Evolutionary conservation across 1,284 basidiomycete genomes (phyloP), one percentile per base, ranked within the genome.

Genomic region (Xerocomus nothofagi): DNA sequence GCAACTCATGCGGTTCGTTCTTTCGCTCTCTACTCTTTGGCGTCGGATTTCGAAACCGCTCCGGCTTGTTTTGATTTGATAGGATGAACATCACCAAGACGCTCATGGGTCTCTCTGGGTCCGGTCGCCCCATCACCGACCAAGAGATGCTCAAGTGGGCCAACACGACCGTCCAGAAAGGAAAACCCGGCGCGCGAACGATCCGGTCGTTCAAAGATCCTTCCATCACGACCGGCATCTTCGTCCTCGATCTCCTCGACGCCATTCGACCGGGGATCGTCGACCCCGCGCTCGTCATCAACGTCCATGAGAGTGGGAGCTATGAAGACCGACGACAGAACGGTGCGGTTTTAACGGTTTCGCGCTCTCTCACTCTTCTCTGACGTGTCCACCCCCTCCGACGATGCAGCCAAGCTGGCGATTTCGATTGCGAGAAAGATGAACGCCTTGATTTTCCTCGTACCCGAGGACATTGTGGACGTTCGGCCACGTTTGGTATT

Each of bases 371-470:
- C 17, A 31, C n/a, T 8, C 3, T 11, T 12, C 31, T 4, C 4
- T 32, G 38, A 45, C 33, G 9, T 6, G 8, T 10, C 26, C 8
- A 17, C 6, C 10, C 38, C 7, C 3, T n/a, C n/a, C n/a, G n/a
- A 4, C 17, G 37, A 18, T 12, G 6, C 21, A 93, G 93, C 93
- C 34, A 97, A 97, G 81, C 72, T 99, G 55, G 97, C 94, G 15
- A 99, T 99, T 62, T 96, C 93, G 6, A 98, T 99, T 62, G 95
- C 96, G 20, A 81, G 96, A 66, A 99, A 99, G 82, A 85, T 97
- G 83, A 93, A 94, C 48, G 93, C 93, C 4, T 74, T 98, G 62
- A 98, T 99, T 65, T 98, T 98, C 80, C 76, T 99, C 53, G 97
- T 99, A 0, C 94, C 96, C 1, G 97, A 99, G 70, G 95, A 94